Evolutionary conservation across 2,329 filamentous ascomycete species (phyloP).

Genomic region (Beauveria sp.): DNA sequence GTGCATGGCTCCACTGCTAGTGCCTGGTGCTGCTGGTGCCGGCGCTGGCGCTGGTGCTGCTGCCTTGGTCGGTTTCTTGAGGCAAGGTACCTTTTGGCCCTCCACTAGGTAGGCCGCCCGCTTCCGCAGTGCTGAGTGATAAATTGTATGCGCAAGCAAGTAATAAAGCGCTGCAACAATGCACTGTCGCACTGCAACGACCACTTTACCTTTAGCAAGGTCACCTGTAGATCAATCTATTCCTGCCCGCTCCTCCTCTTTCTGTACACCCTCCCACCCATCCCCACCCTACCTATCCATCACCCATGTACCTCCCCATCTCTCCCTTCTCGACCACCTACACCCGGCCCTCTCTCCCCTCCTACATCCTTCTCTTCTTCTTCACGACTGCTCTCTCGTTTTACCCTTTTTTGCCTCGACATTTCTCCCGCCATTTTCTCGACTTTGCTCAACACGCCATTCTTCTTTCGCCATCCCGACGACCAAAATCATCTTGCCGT

Average conservation of each 20-base stretch:
- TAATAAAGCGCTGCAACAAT: neutral
- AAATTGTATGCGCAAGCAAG: no score
- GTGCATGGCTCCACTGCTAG: no score
- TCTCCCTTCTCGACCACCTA: constrained; percentile 14
- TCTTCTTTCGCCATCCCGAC: constrained; percentile 6
- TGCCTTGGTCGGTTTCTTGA: no score
- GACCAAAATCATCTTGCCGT: neutral
- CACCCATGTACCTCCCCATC: constrained; percentile 11
- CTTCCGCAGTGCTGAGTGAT: no score
- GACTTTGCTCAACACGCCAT: neutral
- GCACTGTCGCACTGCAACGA: neutral
- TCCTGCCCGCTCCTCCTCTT: neutral
- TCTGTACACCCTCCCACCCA: constrained; percentile 9
- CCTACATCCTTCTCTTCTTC: constrained; percentile 10
- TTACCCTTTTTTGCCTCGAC: constrained; percentile 13
- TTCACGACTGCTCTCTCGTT: constrained; percentile 12
- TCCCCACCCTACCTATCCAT: neutral
- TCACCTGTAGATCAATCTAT: constrained; percentile 1
- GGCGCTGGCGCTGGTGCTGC: no score
- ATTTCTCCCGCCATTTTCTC: constrained; percentile 10
- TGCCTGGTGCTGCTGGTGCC: no score
- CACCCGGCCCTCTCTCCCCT: constrained; percentile 16
- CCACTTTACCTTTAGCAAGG: no score
- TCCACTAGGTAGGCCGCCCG: no score
- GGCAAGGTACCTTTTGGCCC: no score